Evolutionary conservation across 495 filamentous ascomycete genomes (phyloP).

Genomic region (Talaromyces thailandensis): DNA sequence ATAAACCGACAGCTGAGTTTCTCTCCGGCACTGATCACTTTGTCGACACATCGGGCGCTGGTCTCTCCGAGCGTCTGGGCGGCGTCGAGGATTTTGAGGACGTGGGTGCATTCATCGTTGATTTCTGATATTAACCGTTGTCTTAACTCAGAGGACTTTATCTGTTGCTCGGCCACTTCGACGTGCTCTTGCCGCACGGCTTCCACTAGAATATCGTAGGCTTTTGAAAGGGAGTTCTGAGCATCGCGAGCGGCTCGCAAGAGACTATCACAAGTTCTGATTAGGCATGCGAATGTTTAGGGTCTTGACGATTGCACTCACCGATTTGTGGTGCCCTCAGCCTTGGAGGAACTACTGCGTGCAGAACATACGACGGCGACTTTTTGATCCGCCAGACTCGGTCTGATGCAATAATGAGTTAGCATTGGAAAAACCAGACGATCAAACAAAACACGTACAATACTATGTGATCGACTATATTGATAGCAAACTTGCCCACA

Average conservation of each 20-base stretch:
- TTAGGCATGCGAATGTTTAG: not conserved
- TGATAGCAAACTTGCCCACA: constrained; percentile 55
- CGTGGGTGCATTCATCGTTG: constrained; percentile 58
- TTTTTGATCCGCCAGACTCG: constrained; percentile 54
- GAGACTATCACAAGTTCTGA: constrained; percentile 36
- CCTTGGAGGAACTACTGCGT: constrained; percentile 80
- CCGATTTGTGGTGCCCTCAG: constrained; percentile 90
- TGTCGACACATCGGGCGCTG: constrained; percentile 73
- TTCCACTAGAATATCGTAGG: constrained; percentile 62
- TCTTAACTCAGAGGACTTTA: constrained; percentile 52
- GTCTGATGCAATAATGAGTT: constrained; percentile 33
- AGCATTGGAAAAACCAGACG: not conserved
- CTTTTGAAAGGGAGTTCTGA: constrained; percentile 48
- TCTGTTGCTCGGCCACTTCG: constrained; percentile 51
- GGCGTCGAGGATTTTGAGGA: constrained; percentile 51
- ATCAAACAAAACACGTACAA: constrained; percentile 37
- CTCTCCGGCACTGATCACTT: constrained; percentile 86
- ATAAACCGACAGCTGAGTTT: constrained; percentile 87
- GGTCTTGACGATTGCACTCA: constrained; percentile 36
- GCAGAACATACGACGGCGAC: constrained; percentile 92
- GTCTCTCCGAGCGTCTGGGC: constrained; percentile 58
- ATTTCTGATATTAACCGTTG: constrained; percentile 50
- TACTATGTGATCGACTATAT: constrained; percentile 69
- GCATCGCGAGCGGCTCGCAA: constrained; percentile 61
- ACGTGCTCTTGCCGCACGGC: constrained; percentile 70